Conservation (phyloP, 257 asterid species). For the Solanum pimpinellifolium region DNA sequence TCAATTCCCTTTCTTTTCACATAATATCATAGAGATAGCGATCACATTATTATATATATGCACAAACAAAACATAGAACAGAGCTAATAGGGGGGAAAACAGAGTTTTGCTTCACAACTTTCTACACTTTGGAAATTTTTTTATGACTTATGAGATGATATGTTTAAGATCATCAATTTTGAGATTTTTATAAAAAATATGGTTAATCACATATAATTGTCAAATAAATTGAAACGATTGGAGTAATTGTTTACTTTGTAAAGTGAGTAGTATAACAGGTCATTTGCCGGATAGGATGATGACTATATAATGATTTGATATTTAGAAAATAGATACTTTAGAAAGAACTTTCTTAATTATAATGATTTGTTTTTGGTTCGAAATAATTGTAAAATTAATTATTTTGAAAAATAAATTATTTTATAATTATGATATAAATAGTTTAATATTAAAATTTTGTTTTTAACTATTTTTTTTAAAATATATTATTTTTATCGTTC, state of each 20-base stretch:
- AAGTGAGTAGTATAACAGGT: not conserved
- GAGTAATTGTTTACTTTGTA: not conserved
- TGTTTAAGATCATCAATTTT: not conserved
- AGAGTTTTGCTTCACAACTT: not conserved
- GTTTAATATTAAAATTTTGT: accelerated
- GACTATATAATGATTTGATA: not conserved
- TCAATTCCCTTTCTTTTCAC: not conserved
- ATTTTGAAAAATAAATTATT: too few species aligned
- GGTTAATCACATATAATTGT: not conserved
- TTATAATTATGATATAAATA: too few species aligned
- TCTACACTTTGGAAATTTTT: not conserved
- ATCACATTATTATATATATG: not conserved
- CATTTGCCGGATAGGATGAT: not conserved
- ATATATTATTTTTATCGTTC: not conserved
- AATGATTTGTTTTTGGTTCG: not conserved
- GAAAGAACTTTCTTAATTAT: not conserved
- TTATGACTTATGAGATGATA: not conserved
- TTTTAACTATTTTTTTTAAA: too few species aligned
- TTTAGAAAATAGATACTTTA: not conserved
- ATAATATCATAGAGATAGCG: not conserved
- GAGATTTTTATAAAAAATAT: not conserved
- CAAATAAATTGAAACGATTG: not conserved
- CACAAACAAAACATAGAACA: not conserved
- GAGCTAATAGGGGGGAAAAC: not conserved
- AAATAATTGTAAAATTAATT: too few species aligned